These are phyloP conservation scores for Solanum infundibuliforme DNA, from an alignment of 257 asterid species.

Conservation along the genomic window DNA sequence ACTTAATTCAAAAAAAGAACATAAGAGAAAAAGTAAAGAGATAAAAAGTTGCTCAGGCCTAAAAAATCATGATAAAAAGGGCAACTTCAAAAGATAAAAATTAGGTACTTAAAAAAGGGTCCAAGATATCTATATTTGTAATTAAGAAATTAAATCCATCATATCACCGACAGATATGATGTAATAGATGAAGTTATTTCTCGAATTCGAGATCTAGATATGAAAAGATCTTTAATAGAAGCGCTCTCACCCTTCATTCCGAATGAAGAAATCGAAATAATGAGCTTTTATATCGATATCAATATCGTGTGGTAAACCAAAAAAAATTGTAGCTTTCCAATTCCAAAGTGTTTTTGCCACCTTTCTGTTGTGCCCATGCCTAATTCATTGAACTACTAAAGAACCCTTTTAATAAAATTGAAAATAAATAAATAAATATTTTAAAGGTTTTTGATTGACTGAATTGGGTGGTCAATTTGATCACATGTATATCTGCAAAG, in stretches of 20 bases:
- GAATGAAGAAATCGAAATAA: too few species aligned
- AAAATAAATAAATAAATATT: not conserved
- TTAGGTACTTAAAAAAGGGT: not conserved
- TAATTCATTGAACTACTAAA: not conserved
- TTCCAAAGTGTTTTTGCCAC: not conserved
- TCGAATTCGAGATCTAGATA: rapidly evolving
- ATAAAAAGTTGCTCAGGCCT: not conserved
- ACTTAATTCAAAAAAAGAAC: not conserved
- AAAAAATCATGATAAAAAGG: not conserved
- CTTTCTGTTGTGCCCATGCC: not conserved
- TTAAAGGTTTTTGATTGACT: not conserved
- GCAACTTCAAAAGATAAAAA: not conserved
- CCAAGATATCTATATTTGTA: not conserved
- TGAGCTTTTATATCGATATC: too few species aligned
- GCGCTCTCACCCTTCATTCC: rapidly evolving
- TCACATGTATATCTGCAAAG: not conserved
- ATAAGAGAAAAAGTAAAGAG: not conserved
- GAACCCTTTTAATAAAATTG: not conserved
- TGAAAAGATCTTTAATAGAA: too few species aligned
- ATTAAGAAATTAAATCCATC: not conserved
- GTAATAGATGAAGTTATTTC: too few species aligned
- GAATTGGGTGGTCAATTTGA: not conserved
- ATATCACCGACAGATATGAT: too few species aligned
- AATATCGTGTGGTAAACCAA: too few species aligned
- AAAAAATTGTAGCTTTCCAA: not conserved